Percentiles rank a stretch among this genome's conserved stretches.
These are phyloP conservation scores for Evansstolkia leycettana DNA, from an alignment of 495 filamentous ascomycete genomes.

Conservation along the genomic window DNA sequence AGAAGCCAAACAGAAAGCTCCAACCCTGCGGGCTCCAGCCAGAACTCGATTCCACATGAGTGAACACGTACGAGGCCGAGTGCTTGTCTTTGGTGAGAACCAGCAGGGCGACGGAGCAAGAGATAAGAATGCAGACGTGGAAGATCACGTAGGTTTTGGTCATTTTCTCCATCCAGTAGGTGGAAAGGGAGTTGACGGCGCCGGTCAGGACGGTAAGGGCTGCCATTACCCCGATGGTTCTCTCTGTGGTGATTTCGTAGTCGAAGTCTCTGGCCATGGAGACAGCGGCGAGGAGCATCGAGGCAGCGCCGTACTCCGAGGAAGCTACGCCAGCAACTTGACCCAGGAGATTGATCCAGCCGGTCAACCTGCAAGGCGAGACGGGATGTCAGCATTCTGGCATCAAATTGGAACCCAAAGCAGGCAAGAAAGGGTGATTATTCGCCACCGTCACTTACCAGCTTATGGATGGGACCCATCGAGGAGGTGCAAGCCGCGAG, in stretches of 20 bases:
- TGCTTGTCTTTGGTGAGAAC: conserved; percentile 47
- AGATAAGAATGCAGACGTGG: conserved; percentile 45
- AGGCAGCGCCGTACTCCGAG: conserved; percentile 53
- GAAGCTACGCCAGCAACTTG: conserved; percentile 53
- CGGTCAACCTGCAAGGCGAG: conserved; percentile 25
- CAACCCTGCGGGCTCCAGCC: conserved; percentile 55
- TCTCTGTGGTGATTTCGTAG: conserved; percentile 38
- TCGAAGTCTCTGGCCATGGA: conserved; percentile 46
- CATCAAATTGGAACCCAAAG: neutral
- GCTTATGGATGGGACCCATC: conserved; percentile 28
- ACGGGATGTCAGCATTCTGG: neutral
- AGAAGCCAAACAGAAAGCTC: conserved; percentile 57
- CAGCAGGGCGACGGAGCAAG: conserved; percentile 47
- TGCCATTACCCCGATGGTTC: conserved; percentile 50
- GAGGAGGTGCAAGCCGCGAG: conserved; percentile 23
- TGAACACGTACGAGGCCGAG: conserved; percentile 49
- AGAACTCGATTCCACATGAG: conserved; percentile 42
- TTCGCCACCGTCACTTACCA: no score
- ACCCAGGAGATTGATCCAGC: conserved; percentile 58
- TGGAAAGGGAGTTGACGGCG: conserved; percentile 46
- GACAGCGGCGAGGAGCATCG: conserved; percentile 55
- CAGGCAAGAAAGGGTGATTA: no score
- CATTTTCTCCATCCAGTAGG: conserved; percentile 50
- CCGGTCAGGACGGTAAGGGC: conserved; percentile 42
- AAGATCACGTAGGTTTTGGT: conserved; percentile 54